Base-by-base conservation (phyloP, 164 flowering plant genomes). In the Amborella trichopoda region DNA sequence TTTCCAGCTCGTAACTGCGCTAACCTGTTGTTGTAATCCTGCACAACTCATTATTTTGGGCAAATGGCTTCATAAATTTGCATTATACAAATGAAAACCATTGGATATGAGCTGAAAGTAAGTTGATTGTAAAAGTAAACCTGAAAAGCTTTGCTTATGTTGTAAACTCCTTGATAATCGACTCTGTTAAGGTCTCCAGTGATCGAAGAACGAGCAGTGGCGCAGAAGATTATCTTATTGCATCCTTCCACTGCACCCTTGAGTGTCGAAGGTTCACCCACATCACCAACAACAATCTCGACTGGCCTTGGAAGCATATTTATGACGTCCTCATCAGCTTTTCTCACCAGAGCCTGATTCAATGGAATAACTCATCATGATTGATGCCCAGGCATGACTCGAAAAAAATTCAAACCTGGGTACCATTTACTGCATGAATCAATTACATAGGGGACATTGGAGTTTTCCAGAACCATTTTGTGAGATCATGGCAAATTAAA, bases 1-100 rank as follows among this genome's bases (percentile, higher is more conserved):
- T 74, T 87, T 17, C 96, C 96, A 23, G 99, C 99, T 46, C 99
- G 68, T 19, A 78, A 47, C 58, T 87, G 96, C 9, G 99, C 99
- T 42, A 87, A 62, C 53, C 62, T 63, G 52, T 91, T 80, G 70
- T 84, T 91, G 67, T 83, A 80, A 65, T 91, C 99, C 98, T 91
- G 67, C 28, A 63, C 23, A 49, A 48, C 16, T 13, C 16, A 55
- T 11, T n/a, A 37, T 0, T 30, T 14, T 30, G n/a, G n/a, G n/a
- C 34, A 30, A 30, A 30, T 14, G 9, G 11, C 34, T 14, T 30
- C 34, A 9, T 14, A 30, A 30, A 8, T 30, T 9, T 30, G 34
- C 1, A 30, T 8, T 30, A 14, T 1, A 30, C 11, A 30, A 14
- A 6, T 8, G 34, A 14, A 30, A 30, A 14, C 34, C 34, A 8